phyloP scores from a whole-genome alignment of 768 basidiomycete species.

The Suillus weaverae region DNA sequence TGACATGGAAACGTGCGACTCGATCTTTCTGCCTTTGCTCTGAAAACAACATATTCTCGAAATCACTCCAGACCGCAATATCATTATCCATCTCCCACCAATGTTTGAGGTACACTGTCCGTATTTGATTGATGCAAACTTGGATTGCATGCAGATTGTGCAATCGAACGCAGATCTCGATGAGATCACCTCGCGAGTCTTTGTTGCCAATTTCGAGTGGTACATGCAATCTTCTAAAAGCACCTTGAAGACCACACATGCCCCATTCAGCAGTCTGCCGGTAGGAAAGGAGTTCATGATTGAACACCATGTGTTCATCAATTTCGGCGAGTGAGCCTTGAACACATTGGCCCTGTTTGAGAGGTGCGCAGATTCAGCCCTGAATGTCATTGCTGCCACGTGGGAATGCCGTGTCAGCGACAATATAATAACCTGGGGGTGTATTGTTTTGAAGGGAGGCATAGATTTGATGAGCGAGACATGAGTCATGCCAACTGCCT shows the following conservation, averaged over 20 bases:
- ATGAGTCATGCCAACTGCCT: too few relatives aligned
- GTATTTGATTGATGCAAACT: slow-evolving; percentile 45
- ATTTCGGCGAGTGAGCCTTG: slow-evolving; percentile 16
- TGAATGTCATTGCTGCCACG: too few relatives aligned
- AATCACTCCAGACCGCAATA: slow-evolving; percentile 34
- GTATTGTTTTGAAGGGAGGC: too few relatives aligned
- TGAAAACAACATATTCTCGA: slow-evolving; percentile 40
- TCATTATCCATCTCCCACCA: slow-evolving; percentile 32
- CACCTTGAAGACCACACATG: slow-evolving; percentile 43
- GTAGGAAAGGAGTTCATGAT: slow-evolving; percentile 26
- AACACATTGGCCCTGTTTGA: slow-evolving; percentile 56
- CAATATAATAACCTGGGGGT: too few relatives aligned
- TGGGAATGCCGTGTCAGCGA: too few relatives aligned
- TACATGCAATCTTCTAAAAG: slow-evolving; percentile 45
- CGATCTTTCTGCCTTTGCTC: slow-evolving; percentile 34
- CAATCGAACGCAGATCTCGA: slow-evolving; percentile 37
- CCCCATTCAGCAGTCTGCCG: slow-evolving; percentile 56
- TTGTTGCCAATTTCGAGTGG: slow-evolving; percentile 38
- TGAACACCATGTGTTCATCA: neutral
- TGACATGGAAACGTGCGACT: slow-evolving; percentile 37
- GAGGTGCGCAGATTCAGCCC: neutral
- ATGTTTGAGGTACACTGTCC: slow-evolving; percentile 39
- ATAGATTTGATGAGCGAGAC: too few relatives aligned
- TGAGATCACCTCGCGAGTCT: slow-evolving; percentile 27
- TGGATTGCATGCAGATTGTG: slow-evolving; percentile 36